Percentiles rank a stretch among this genome's conserved stretches.
phyloP scores from a whole-genome alignment of 306 rosid species.

The Trichosanthes cucumerina region DNA sequence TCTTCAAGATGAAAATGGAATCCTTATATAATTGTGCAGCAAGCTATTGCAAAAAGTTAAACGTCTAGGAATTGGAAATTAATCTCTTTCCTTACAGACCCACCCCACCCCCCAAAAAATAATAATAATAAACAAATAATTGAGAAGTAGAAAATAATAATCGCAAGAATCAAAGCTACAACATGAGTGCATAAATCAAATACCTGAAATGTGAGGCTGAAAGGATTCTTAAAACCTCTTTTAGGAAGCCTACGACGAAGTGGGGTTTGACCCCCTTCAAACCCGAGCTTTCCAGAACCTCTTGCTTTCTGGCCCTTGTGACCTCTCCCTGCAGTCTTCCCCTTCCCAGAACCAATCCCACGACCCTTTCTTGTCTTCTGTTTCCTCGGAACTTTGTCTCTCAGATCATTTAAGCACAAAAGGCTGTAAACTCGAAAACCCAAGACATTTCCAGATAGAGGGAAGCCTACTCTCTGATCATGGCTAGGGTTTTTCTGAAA shows the following conservation, averaged over 20 bases:
- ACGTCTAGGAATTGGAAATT: too few relatives aligned
- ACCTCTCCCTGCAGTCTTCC: slow-evolving; percentile 97
- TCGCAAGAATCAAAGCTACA: slow-evolving; percentile 2
- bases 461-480: not conserved
- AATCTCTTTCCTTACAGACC: not conserved
- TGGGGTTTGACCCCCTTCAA: slow-evolving; percentile 97
- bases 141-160: not conserved
- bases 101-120: too few relatives aligned
- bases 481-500: slow-evolving; percentile 2
- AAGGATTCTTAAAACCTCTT: slow-evolving; percentile 87
- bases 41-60: not conserved
- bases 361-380: slow-evolving; percentile 90
- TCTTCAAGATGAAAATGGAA: not conserved
- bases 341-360: slow-evolving; percentile 97
- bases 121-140: too few relatives aligned
- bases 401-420: slow-evolving; percentile 76
- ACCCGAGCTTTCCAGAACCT: slow-evolving; percentile 74
- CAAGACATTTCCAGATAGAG: not conserved
- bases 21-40: not conserved
- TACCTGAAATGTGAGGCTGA: slow-evolving; percentile 88
- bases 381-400: slow-evolving; percentile 76
- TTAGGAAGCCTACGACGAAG: slow-evolving; percentile 84
- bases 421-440: slow-evolving; percentile 75
- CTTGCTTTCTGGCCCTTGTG: slow-evolving; percentile 96
- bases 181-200: not conserved